A percentile compares a stretch with the other conserved stretches of the same genome.
Conservation (phyloP, 2,329 filamentous ascomycete genomes). For the Pyrenochaeta sp. region DNA sequence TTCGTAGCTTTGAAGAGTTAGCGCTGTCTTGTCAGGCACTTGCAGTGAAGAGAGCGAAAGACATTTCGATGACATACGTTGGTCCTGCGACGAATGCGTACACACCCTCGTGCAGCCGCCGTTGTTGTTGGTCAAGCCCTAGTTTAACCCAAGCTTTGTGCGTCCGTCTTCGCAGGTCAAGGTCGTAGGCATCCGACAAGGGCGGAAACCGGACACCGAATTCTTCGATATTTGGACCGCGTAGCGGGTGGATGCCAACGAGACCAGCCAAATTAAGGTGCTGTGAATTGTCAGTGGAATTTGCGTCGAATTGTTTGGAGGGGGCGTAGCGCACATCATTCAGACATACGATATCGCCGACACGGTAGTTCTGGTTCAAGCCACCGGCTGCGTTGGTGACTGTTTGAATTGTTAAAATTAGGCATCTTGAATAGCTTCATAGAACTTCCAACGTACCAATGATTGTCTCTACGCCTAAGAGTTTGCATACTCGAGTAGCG, state of each 20-base stretch:
- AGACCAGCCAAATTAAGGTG: slow-evolving; percentile 71
- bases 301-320: neutral
- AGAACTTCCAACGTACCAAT: slow-evolving; percentile 54
- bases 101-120: slow-evolving; percentile 69
- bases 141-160: slow-evolving; percentile 66
- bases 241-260: slow-evolving; percentile 67
- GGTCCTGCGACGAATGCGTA: slow-evolving; percentile 72
- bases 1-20: slow-evolving; percentile 62
- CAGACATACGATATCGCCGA: slow-evolving; percentile 71
- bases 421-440: neutral
- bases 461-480: slow-evolving; percentile 67
- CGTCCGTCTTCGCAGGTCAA: slow-evolving; percentile 65
- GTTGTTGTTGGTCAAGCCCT: slow-evolving; percentile 53
- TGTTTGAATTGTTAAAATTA: slow-evolving; percentile 38
- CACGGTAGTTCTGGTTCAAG: slow-evolving; percentile 68
- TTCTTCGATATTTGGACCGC: slow-evolving; percentile 69
- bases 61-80: slow-evolving; percentile 54
- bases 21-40: slow-evolving; percentile 1
- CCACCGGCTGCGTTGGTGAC: slow-evolving; percentile 74
- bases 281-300: slow-evolving; percentile 44
- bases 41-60: slow-evolving; percentile 5
- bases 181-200: slow-evolving; percentile 71
- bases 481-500: slow-evolving; percentile 70
- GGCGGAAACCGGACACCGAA: slow-evolving; percentile 71
- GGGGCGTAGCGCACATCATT: slow-evolving; percentile 63